Percentiles rank a stretch among this genome's conserved stretches.
These are phyloP conservation scores for Trypanosoma mega DNA, from an alignment of 208 protist species.

Conservation along the genomic window DNA sequence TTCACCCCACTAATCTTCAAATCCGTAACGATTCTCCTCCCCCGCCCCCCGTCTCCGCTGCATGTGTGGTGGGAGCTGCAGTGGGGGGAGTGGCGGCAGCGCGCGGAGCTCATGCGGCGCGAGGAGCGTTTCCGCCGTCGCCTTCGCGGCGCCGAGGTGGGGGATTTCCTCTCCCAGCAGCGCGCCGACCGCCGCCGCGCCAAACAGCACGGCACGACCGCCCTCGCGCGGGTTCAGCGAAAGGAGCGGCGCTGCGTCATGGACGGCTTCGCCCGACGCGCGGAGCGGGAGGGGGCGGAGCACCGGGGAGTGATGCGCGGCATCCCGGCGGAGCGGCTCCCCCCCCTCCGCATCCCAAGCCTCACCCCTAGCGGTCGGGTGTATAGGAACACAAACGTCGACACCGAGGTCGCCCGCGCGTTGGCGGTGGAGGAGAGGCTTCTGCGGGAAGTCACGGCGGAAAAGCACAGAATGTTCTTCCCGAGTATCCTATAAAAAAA, in stretches of 20 bases:
- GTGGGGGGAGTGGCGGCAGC: too few species aligned
- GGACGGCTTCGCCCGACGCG: conserved; percentile 7
- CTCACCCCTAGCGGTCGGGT: conserved; percentile 2
- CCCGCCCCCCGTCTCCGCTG: too few species aligned
- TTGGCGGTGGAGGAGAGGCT: conserved; percentile 13
- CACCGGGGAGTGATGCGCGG: conserved; percentile 18
- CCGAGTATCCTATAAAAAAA: background rate
- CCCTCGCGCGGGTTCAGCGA: background rate
- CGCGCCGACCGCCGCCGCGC: conserved; percentile 2
- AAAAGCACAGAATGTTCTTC: conserved; percentile 2
- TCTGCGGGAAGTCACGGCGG: background rate
- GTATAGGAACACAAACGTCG: conserved; percentile 8
- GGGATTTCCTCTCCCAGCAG: too few species aligned
- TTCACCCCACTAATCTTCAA: too few species aligned
- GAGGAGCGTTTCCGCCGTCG: too few species aligned
- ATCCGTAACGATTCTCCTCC: too few species aligned
- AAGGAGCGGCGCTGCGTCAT: conserved; percentile 7
- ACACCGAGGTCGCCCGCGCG: conserved; percentile 12
- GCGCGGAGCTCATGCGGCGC: too few species aligned
- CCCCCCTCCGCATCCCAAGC: conserved; percentile 13
- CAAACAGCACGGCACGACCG: conserved; percentile 4
- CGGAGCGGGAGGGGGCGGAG: background rate
- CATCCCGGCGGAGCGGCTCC: conserved; percentile 4
- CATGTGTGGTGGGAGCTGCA: too few species aligned
- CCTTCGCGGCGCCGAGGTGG: too few species aligned